Percentiles rank a stretch among this genome's conserved stretches.
These are phyloP conservation scores for Rubus idaeus DNA, from an alignment of 306 rosid genomes.

Conservation along the genomic window DNA sequence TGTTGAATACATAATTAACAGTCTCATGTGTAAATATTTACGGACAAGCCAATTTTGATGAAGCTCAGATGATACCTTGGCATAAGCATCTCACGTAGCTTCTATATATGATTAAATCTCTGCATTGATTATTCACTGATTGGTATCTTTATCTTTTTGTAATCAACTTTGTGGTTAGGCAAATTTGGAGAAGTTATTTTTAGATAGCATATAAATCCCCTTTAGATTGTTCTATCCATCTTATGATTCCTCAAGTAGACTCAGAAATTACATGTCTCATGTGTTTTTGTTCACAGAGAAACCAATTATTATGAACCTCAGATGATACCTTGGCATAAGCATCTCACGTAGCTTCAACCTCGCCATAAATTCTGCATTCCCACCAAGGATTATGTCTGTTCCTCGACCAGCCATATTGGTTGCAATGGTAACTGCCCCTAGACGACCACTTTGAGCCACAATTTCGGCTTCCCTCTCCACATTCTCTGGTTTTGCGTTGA, in stretches of 20 bases:
- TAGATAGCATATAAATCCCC: not conserved
- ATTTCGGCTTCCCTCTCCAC: slow-evolving; percentile 99
- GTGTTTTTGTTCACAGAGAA: slow-evolving; percentile 9
- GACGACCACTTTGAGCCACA: slow-evolving; percentile 97
- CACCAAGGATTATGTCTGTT: slow-evolving; percentile 97
- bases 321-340: slow-evolving; percentile 83
- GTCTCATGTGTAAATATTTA: not conserved
- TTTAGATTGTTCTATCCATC: not conserved
- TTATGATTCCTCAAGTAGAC: not conserved
- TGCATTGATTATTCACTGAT: not conserved
- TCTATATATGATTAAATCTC: slow-evolving; percentile 15
- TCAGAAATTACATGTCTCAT: not conserved
- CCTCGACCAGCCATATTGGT: slow-evolving; percentile 99
- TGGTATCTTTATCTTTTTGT: not conserved
- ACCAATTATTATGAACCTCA: slow-evolving; percentile 17
- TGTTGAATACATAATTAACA: not conserved
- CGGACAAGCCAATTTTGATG: slow-evolving; percentile 12
- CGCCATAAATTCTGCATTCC: slow-evolving; percentile 98
- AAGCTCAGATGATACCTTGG: slow-evolving; percentile 59
- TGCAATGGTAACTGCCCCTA: slow-evolving; percentile 94
- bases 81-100: slow-evolving; percentile 90
- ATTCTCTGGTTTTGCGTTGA: slow-evolving; percentile 98
- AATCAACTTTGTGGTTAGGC: not conserved
- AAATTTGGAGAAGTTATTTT: not conserved
- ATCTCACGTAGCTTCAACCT: slow-evolving; percentile 93